These are phyloP conservation scores for Cystofilobasidium bisporidii DNA, from an alignment of 768 basidiomycete species.

Conservation along the genomic window DNA sequence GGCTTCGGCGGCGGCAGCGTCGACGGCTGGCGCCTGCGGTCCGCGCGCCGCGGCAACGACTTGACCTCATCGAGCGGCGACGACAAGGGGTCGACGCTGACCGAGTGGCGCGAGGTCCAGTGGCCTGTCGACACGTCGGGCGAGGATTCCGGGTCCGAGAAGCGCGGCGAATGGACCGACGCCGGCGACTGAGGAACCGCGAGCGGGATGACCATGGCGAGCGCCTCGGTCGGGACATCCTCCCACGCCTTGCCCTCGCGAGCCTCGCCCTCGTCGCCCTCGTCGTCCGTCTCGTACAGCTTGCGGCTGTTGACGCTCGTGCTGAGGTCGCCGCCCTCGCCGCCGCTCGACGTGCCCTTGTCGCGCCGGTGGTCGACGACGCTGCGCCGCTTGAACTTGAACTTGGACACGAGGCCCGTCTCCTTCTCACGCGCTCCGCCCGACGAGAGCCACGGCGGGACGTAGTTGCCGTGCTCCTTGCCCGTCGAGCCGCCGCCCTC, in stretches of 20 bases:
- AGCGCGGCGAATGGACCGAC: background rate
- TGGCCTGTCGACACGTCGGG: background rate
- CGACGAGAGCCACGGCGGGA: conserved; percentile 22
- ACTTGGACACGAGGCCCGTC: conserved; percentile 15
- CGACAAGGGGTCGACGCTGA: background rate
- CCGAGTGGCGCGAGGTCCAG: background rate
- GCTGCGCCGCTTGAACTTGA: conserved; percentile 24
- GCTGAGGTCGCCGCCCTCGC: conserved; percentile 19
- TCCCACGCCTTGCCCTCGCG: conserved; percentile 29
- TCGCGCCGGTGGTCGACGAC: conserved; percentile 12
- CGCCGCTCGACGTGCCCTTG: conserved; percentile 9
- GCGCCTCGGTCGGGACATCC: conserved; percentile 28
- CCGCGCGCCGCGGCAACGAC: background rate
- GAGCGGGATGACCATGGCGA: conserved; percentile 29
- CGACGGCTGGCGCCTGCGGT: background rate
- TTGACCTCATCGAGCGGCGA: background rate
- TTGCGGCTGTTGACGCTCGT: conserved; percentile 6
- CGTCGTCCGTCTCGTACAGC: conserved; percentile 17
- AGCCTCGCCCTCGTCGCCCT: conserved; percentile 27
- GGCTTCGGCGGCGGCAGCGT: conserved; percentile 6
- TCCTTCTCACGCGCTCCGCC: conserved; percentile 10
- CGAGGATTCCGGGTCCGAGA: conserved; percentile 1
- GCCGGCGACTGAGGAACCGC: conserved; percentile 12
- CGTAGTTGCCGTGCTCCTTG: conserved; percentile 6
- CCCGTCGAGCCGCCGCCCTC: conserved; percentile 9